Conservation (phyloP, 177 flowering plant genomes). For the Vitis hybrid region DNA sequence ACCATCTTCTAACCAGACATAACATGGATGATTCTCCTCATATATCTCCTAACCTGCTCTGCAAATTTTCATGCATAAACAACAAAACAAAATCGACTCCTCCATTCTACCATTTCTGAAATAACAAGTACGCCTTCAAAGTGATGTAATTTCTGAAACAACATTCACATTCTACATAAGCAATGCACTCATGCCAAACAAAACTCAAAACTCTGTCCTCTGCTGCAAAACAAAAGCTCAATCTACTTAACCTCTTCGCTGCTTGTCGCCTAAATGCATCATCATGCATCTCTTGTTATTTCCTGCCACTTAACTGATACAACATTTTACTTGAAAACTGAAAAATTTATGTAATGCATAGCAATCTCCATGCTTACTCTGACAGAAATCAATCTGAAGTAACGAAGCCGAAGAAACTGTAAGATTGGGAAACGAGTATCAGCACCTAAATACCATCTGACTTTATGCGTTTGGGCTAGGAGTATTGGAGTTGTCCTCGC, state of each 20-base stretch:
- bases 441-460: neutral
- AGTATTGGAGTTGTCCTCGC: constrained; percentile 17
- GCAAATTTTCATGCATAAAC: no score
- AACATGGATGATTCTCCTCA: no score
- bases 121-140: neutral
- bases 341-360: no score
- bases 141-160: neutral
- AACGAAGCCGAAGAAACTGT: neutral
- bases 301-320: neutral
- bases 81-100: no score
- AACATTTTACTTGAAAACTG: no score
- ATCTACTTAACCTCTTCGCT: neutral
- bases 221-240: neutral
- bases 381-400: neutral
- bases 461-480: neutral
- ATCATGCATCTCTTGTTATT: neutral
- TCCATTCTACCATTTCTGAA: no score
- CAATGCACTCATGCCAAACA: neutral
- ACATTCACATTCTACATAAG: neutral
- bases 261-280: neutral
- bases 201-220: neutral
- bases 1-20: no score
- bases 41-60: no score
- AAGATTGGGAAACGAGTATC: neutral
- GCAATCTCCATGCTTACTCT: no score